Base-by-base conservation (phyloP, 2,329 filamentous ascomycete species). In the Pestalotiopsis sp. region DNA sequence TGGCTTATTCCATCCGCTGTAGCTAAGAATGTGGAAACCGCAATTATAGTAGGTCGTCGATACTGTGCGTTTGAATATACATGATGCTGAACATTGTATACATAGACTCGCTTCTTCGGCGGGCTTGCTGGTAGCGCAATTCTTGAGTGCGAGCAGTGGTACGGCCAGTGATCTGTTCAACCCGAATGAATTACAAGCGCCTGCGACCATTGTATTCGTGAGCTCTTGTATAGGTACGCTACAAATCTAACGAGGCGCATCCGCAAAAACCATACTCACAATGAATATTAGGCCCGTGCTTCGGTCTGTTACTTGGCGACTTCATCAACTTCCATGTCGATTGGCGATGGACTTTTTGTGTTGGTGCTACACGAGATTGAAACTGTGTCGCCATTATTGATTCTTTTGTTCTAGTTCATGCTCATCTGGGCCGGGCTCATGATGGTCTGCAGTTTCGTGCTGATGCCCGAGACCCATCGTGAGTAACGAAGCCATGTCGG, bases 391-490 rank as follows among this genome's bases (percentile, higher is more conserved):
- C 27, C 0, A 3, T 3, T 17, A 7, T 36, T 63, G 20, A 63
- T 13, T 14, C 2, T 41, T 38, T 17, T 45, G 6, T 3, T 2
- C 23, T 49, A 78, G 76, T 72, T 94, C 3, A 83, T 97, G 69
- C 81, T 97, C 64, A 96, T 97, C 64, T 97, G 93, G 94, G 86
- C 90, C 1, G 88, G 85, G n/a, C 80, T 84, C 7, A 80, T 94
- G 74, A 84, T 93, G 64, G 77, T 85, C 12, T 82, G 89, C 69
- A 90, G 97, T 65, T 76, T 90, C 45, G 77, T 93, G 39, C 83
- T 94, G 57, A 93, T 97, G 3, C 95, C 94, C 4, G 94, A 98
- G 82, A 98, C 94, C 1, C 97, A 96, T 78, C 93, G 85, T 87
- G 73, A 75, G 84, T 82, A 3, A 23, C 1, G 5, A 9, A 3